A percentile compares a stretch with the other conserved stretches of the same genome.
Evolutionary conservation across 768 basidiomycete genomes (phyloP).

Genomic region (Mycena sanguinolenta): DNA sequence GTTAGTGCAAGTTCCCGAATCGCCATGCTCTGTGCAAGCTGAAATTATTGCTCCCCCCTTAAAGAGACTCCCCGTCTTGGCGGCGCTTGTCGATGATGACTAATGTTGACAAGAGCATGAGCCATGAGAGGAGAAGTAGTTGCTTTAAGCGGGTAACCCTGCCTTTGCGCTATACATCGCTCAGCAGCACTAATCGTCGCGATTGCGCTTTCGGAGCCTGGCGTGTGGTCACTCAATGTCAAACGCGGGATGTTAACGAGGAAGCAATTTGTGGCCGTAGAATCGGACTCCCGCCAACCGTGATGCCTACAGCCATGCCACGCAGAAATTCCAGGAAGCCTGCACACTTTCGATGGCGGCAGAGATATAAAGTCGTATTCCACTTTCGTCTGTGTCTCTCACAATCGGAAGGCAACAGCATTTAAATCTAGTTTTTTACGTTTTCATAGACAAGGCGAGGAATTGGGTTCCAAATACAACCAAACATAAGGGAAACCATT

Average conservation of each 20-base stretch:
- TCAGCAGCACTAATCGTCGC: neutral
- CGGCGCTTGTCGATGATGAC: neutral
- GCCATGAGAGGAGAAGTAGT: neutral
- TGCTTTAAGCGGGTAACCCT: conserved; percentile 1
- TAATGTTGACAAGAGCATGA: neutral
- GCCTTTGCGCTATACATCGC: conserved; percentile 7
- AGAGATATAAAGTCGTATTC: neutral
- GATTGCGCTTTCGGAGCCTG: neutral
- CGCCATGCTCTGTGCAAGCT: neutral
- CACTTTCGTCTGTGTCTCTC: neutral
- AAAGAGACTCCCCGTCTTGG: neutral
- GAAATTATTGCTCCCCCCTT: conserved; percentile 4
- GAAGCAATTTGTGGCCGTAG: too few species aligned
- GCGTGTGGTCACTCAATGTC: neutral
- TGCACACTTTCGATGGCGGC: neutral
- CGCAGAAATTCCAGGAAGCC: neutral
- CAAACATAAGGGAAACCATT: neutral
- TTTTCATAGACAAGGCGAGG: neutral
- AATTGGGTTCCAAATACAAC: neutral
- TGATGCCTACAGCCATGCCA: neutral
- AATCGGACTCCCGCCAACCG: neutral
- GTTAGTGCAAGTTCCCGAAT: conserved; percentile 15
- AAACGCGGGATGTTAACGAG: neutral
- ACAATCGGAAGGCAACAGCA: neutral
- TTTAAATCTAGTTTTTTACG: neutral